Percentiles rank a stretch among this genome's conserved stretches.
phyloP scores from a whole-genome alignment of 163 green algal species.

The Volvox carteri region DNA sequence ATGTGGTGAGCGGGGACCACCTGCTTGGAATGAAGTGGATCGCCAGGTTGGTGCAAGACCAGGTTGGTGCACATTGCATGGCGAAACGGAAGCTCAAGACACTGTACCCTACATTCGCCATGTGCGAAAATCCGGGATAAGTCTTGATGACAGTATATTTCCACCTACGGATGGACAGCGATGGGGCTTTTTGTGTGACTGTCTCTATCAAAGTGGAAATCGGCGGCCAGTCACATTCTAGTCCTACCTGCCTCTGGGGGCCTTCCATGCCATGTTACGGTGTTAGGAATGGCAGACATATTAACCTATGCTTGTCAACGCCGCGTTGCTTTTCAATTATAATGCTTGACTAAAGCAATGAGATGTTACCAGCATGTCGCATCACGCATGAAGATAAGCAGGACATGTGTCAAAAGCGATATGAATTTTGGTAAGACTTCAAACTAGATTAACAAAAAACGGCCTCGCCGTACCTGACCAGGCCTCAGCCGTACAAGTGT shows the following conservation, averaged over 20 bases:
- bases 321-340: background rate
- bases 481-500: background rate
- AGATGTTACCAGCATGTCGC: no score
- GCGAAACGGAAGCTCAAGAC: background rate
- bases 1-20: background rate
- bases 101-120: constrained; percentile 1
- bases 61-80: no score
- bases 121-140: background rate
- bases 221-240: background rate
- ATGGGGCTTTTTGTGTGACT: background rate
- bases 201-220: background rate
- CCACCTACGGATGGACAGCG: background rate
- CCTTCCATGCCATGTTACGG: background rate
- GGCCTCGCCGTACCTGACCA: background rate
- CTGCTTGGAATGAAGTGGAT: background rate
- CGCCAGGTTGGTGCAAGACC: no score
- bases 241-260: background rate
- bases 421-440: background rate
- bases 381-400: no score
- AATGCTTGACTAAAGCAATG: constrained; percentile 3
- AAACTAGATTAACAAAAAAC: background rate
- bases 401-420: no score
- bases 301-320: background rate
- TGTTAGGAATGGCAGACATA: background rate
- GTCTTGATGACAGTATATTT: background rate